Percentiles rank a stretch among this genome's conserved stretches.
Evolutionary conservation across 2,329 filamentous ascomycete genomes (phyloP).

Genomic region (Ceratocystis destructans): DNA sequence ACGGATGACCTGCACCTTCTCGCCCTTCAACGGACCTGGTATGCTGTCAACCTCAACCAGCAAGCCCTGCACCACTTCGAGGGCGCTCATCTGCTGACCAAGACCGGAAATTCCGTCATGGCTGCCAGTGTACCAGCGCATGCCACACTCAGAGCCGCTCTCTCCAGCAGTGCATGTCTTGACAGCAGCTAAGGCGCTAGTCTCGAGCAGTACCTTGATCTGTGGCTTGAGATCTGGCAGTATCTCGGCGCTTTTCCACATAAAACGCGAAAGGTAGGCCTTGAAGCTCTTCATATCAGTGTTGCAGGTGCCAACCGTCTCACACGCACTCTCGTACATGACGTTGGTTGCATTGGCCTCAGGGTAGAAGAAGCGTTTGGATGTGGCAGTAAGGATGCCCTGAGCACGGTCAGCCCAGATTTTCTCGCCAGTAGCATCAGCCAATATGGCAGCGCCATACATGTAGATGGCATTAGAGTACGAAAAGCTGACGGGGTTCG

Average conservation of each 20-base stretch:
- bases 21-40: conserved; percentile 33
- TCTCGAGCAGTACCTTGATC: conserved; percentile 36
- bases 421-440: conserved; percentile 42
- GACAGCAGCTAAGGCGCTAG: conserved; percentile 43
- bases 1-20: conserved; percentile 35
- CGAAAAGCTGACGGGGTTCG: conserved; percentile 46
- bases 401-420: conserved; percentile 42
- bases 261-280: conserved; percentile 50
- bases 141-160: conserved; percentile 42
- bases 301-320: conserved; percentile 42
- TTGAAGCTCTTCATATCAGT: conserved; percentile 56
- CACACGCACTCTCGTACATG: conserved; percentile 56
- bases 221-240: conserved; percentile 38
- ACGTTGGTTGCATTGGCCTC: conserved; percentile 40
- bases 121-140: conserved; percentile 46
- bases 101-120: conserved; percentile 43
- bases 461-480: conserved; percentile 54
- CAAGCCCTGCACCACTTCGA: conserved; percentile 49
- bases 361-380: conserved; percentile 40
- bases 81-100: conserved; percentile 51
- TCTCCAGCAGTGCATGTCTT: conserved; percentile 42
- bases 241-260: conserved; percentile 44
- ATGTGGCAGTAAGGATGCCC: conserved; percentile 38
- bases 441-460: conserved; percentile 49
- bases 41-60: conserved; percentile 33